Conservation (phyloP, 2,329 filamentous ascomycete genomes). For the Sodiomyces alkalinus region DNA sequence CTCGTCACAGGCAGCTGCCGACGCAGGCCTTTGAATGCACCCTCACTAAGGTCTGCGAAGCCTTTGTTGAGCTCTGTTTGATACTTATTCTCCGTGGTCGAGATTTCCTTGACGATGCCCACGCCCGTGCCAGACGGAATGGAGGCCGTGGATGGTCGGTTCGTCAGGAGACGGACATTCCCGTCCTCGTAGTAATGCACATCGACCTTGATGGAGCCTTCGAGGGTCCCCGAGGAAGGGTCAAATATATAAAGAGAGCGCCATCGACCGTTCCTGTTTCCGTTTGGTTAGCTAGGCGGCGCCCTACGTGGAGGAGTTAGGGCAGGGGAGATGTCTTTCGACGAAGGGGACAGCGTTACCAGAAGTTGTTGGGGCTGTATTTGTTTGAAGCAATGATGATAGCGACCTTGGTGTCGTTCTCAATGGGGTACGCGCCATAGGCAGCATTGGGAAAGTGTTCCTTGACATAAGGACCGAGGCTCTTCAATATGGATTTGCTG, state of each 20-base stretch:
- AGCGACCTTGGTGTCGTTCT: constrained; percentile 61
- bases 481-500: constrained; percentile 74
- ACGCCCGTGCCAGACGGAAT: constrained; percentile 47
- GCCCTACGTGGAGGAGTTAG: too few species aligned
- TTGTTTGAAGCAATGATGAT: constrained; percentile 86
- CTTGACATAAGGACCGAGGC: constrained; percentile 56
- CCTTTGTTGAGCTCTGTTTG: constrained; percentile 91
- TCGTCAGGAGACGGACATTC: constrained; percentile 87
- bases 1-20: constrained; percentile 90
- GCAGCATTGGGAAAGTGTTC: constrained; percentile 82
- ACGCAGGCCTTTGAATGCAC: constrained; percentile 83
- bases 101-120: constrained; percentile 65
- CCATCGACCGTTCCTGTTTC: constrained; percentile 80
- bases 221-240: constrained; percentile 50
- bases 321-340: too few species aligned
- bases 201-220: constrained; percentile 77
- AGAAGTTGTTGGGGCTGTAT: constrained; percentile 96
- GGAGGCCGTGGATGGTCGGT: constrained; percentile 53
- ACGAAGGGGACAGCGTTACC: too few species aligned
- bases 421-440: constrained; percentile 68
- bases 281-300: too few species aligned
- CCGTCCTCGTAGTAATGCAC: constrained; percentile 99
- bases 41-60: constrained; percentile 79
- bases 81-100: constrained; percentile 72
- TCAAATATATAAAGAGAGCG: constrained; percentile 73